phyloP scores from a whole-genome alignment of 2,329 filamentous ascomycete genomes.

The Phaeosphaeriaceae sp. region DNA sequence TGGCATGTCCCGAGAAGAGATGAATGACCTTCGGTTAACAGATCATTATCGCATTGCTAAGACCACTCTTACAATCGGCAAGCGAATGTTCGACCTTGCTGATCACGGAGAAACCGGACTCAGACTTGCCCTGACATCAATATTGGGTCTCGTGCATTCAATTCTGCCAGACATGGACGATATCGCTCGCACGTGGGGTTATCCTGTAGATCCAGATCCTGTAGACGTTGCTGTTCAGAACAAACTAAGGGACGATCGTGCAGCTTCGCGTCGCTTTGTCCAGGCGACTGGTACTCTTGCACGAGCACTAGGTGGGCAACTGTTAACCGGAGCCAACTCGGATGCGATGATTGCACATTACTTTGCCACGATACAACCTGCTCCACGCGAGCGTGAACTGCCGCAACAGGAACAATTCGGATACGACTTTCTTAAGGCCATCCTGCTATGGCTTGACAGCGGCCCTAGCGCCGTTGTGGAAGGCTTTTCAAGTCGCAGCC shows the following conservation, averaged over 20 bases:
- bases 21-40: slow-evolving; percentile 58
- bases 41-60: slow-evolving; percentile 66
- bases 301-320: slow-evolving; percentile 61
- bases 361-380: slow-evolving; percentile 59
- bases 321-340: slow-evolving; percentile 53
- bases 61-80: slow-evolving; percentile 61
- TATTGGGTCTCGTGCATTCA: slow-evolving; percentile 48
- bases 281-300: slow-evolving; percentile 67
- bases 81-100: slow-evolving; percentile 62
- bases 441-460: slow-evolving; percentile 68
- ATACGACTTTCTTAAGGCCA: slow-evolving; percentile 71
- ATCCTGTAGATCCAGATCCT: slow-evolving; percentile 63
- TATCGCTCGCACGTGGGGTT: slow-evolving; percentile 63
- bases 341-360: slow-evolving; percentile 48
- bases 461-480: slow-evolving; percentile 62
- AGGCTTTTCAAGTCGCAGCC: slow-evolving; percentile 61
- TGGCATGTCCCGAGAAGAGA: slow-evolving; percentile 47
- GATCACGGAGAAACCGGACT: slow-evolving; percentile 41
- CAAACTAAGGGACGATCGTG: slow-evolving; percentile 62
- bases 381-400: slow-evolving; percentile 46
- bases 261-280: slow-evolving; percentile 65
- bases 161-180: slow-evolving; percentile 64
- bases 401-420: slow-evolving; percentile 59
- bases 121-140: slow-evolving; percentile 52
- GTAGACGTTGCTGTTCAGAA: slow-evolving; percentile 63